Evolutionary conservation across 257 asterid genomes (phyloP).

Genomic region (Primulina huaijiensis): DNA sequence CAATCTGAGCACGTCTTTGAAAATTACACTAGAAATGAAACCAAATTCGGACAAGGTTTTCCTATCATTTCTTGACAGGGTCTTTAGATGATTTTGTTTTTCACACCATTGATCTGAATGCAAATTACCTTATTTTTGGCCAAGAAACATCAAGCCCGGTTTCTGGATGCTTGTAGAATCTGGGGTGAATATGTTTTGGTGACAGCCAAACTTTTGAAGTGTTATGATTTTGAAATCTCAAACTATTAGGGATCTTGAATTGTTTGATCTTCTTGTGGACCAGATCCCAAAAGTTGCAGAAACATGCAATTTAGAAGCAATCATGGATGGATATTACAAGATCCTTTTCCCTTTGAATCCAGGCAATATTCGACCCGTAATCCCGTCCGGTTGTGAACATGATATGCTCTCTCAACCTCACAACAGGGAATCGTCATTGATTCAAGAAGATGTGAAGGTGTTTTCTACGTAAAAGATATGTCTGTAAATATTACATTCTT

Average conservation of each 20-base stretch:
- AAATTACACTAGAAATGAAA: no score
- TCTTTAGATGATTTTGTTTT: no score
- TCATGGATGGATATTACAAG: constrained; percentile 86
- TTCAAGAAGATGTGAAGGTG: constrained; percentile 24
- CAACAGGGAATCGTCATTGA: constrained; percentile 39
- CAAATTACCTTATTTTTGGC: neutral
- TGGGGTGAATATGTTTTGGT: neutral
- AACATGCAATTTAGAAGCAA: constrained; percentile 77
- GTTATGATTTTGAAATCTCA: neutral
- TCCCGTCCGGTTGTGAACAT: constrained; percentile 55
- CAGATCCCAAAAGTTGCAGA: constrained; percentile 90
- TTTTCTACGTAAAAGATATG: constrained; percentile 20
- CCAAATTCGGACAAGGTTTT: no score
- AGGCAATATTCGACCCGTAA: constrained; percentile 58
- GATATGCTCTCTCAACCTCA: constrained; percentile 56
- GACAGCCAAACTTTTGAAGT: neutral
- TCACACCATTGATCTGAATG: neutral
- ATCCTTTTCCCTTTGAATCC: constrained; percentile 89
- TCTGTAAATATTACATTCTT: constrained; percentile 1
- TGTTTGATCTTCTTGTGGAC: constrained; percentile 16
- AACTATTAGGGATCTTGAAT: neutral
- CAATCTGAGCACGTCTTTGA: no score
- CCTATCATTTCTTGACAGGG: no score
- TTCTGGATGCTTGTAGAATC: neutral
- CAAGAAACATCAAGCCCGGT: neutral